These are phyloP conservation scores for Mycena epipterygia DNA, from an alignment of 768 basidiomycete species.

Conservation along the genomic window DNA sequence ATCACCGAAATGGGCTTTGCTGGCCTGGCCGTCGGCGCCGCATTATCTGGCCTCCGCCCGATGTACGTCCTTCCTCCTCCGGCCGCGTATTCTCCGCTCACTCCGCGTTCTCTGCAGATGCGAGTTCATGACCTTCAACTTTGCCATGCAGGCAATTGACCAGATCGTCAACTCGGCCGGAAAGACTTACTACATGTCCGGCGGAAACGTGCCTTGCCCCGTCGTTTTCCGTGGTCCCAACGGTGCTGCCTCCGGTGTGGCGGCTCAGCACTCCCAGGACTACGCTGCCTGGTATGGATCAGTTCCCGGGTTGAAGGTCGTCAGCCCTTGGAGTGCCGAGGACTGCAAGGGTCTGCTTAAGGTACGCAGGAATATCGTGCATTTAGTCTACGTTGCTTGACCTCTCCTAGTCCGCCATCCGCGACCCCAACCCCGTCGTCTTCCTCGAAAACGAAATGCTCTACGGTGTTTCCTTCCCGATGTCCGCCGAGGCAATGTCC, in stretches of 20 bases:
- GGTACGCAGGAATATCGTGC: constrained; percentile 56
- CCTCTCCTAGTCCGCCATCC: constrained; percentile 84
- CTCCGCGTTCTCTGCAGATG: constrained; percentile 64
- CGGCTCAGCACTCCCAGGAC: constrained; percentile 97
- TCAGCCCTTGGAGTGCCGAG: constrained; percentile 98
- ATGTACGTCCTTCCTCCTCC: constrained; percentile 64
- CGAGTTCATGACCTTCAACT: constrained; percentile 99
- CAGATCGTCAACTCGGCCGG: constrained; percentile 99
- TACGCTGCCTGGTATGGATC: constrained; percentile 96
- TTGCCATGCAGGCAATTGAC: constrained; percentile 99
- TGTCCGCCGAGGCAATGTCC: constrained; percentile 95
- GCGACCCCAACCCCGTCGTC: constrained; percentile 98
- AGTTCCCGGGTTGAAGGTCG: constrained; percentile 96
- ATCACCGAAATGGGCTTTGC: constrained; percentile 99
- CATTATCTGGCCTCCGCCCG: constrained; percentile 93
- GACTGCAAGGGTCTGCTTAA: constrained; percentile 99
- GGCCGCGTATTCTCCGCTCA: constrained; percentile 32
- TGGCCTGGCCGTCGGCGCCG: constrained; percentile 95
- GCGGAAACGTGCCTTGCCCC: constrained; percentile 97
- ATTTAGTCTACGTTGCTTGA: not conserved
- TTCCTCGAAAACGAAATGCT: constrained; percentile 99
- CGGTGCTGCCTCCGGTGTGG: constrained; percentile 97
- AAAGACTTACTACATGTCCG: constrained; percentile 99
- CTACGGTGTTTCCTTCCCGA: constrained; percentile 97
- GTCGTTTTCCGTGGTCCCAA: constrained; percentile 99